Base-by-base conservation (phyloP, 2,329 filamentous ascomycete species). In the Hirsutella rhossiliensis region DNA sequence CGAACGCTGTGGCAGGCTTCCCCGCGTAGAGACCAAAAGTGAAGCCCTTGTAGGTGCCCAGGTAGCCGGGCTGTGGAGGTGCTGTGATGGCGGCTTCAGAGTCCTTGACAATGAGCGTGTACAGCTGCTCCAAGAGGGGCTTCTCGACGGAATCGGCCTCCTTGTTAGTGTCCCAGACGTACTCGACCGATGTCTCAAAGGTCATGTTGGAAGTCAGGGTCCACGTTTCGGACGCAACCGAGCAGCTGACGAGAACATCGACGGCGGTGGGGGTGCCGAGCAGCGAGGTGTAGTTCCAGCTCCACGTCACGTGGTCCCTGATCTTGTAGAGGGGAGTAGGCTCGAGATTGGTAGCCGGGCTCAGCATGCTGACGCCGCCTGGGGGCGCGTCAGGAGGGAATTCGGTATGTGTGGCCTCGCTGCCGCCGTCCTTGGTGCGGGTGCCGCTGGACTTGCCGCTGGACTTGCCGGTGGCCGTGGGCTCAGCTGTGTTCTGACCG, bases 281-380 rank as follows among this genome's bases (percentile, higher is more conserved):
- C 28, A 83, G 59, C 38, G 71, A 72, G 4, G 79, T 82, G 64
- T 81, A 82, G 62, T 82, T 82, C 77, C 78, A 83, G 40, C 62
- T 69, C 60, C 75, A 78, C 13, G 76, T 81, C 38, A 80, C 64
- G 38, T 65, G 65, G 54, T 80, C 71, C 48, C 75, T 73, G 48
- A 82, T 76, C 55, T 76, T 76, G 68, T 75, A 80, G 36, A 78
- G 66, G 46, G 71, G 65, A 11, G 67, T 65, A 23, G 66, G 64
- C 11, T 63, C 62, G 5, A 61, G 56, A 3, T 64, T 66, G 7
- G 65, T 59, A 34, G 66, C 62, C 1, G 78, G 78, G 2, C 66
- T 71, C 38, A 73, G 51, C 65, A 82, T 73, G 40, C 65, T 62
- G 32, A 80, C 66, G 43, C 67, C 63, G 41, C 74, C 78, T 3